Conservation (phyloP, 371 early-diverging fungal genomes). For the Cladochytrium tenue region DNA sequence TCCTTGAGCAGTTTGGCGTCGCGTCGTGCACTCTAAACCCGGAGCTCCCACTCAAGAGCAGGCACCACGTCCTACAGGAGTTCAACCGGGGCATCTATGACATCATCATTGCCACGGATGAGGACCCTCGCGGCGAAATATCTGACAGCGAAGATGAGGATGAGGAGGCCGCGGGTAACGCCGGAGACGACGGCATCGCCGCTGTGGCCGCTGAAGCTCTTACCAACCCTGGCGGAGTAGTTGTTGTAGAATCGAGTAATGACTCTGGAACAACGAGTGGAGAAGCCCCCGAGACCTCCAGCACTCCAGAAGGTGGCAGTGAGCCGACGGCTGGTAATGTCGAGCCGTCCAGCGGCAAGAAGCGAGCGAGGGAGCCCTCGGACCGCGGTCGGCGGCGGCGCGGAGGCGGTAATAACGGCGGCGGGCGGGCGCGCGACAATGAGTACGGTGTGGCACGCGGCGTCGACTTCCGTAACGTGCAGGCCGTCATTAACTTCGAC, state of each 20-base stretch:
- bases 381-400: not conserved
- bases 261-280: slow-evolving; percentile 17
- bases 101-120: slow-evolving; percentile 92
- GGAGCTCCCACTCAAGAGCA: slow-evolving; percentile 83
- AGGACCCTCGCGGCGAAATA: slow-evolving; percentile 25
- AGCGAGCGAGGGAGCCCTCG: slow-evolving; percentile 4
- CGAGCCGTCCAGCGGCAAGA: slow-evolving; percentile 7
- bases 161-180: slow-evolving; percentile 21
- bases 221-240: slow-evolving; percentile 24
- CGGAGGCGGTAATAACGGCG: slow-evolving; percentile 27
- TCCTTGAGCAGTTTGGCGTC: slow-evolving; percentile 93
- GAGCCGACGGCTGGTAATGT: slow-evolving; percentile 22
- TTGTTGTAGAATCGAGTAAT: slow-evolving; percentile 16
- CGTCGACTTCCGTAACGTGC: slow-evolving; percentile 92
- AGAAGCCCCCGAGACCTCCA: not conserved
- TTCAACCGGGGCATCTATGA: slow-evolving; percentile 97
- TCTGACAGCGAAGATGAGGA: slow-evolving; percentile 27
- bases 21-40: slow-evolving; percentile 88
- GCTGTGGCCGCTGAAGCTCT: slow-evolving; percentile 15
- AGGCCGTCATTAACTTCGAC: slow-evolving; percentile 97
- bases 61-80: slow-evolving; percentile 93
- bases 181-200: slow-evolving; percentile 7
- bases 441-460: slow-evolving; percentile 97
- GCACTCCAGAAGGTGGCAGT: slow-evolving; percentile 28
- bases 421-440: slow-evolving; percentile 39